Evolutionary conservation across 208 protist genomes (phyloP).

Genomic region (Leishmania amazonensis): DNA sequence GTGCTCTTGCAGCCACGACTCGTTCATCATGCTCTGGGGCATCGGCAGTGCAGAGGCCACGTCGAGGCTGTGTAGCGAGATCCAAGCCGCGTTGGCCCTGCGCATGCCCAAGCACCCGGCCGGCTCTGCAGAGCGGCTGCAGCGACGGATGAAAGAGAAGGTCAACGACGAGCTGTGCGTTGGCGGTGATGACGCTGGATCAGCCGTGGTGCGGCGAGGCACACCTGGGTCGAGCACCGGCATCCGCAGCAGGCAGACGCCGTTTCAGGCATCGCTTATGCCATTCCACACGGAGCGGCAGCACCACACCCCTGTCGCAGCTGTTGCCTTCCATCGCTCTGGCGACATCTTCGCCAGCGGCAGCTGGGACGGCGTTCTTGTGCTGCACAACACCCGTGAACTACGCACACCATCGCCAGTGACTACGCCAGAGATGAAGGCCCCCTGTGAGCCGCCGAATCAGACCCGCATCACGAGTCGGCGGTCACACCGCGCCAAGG

Average conservation of each 20-base stretch:
- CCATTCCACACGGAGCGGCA: conserved; percentile 65
- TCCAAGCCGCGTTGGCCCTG: conserved; percentile 9
- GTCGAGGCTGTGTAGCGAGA: conserved; percentile 17
- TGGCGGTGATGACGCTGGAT: neutral
- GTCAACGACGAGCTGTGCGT: neutral
- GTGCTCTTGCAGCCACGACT: conserved; percentile 61
- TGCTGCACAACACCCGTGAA: conserved; percentile 49
- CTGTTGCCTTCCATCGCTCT: conserved; percentile 59
- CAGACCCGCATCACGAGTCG: neutral
- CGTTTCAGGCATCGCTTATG: neutral
- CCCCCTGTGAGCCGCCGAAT: neutral
- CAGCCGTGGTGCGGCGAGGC: neutral
- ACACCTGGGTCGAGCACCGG: neutral
- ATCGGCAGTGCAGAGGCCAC: conserved; percentile 22
- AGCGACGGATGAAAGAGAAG: neutral
- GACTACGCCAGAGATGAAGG: conserved; percentile 7
- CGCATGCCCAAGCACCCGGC: conserved; percentile 31
- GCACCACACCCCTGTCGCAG: conserved; percentile 59
- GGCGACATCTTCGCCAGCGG: conserved; percentile 79
- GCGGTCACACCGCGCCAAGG: neutral
- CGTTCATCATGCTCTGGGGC: conserved; percentile 67
- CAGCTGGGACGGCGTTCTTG: conserved; percentile 68
- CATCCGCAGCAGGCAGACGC: neutral
- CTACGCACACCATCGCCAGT: conserved; percentile 18
- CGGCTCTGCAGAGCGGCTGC: conserved; percentile 13